phyloP scores from a whole-genome alignment of 2,329 filamentous ascomycete species.

The Hirsutella minnesotensis region DNA sequence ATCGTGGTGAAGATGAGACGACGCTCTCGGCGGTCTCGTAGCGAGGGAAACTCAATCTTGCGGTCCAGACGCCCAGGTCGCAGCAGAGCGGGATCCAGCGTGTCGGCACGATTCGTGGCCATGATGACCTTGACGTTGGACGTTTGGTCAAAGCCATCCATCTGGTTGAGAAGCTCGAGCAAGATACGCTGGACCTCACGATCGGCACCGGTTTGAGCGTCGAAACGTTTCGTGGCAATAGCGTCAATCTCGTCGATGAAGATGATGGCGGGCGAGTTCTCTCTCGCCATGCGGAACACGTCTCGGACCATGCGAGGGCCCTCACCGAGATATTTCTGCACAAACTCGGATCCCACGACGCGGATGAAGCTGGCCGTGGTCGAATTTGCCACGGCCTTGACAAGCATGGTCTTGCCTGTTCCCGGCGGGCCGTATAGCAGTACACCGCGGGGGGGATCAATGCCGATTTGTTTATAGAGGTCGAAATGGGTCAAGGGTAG shows the following conservation, averaged over 20 bases:
- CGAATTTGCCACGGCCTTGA: conserved; percentile 97
- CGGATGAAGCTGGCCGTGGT: conserved; percentile 98
- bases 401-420: conserved; percentile 93
- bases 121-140: conserved; percentile 99
- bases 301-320: conserved; percentile 98
- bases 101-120: conserved; percentile 97
- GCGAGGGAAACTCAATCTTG: conserved; percentile 97
- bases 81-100: conserved; percentile 85
- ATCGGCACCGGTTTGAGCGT: conserved; percentile 95
- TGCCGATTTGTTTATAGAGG: conserved; percentile 97
- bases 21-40: conserved; percentile 87
- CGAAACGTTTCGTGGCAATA: conserved; percentile 97
- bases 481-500: conserved; percentile 95
- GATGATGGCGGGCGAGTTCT: conserved; percentile 97
- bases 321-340: conserved; percentile 97
- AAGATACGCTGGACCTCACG: conserved; percentile 97
- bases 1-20: conserved; percentile 97
- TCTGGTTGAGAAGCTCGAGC: conserved; percentile 94
- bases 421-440: conserved; percentile 92
- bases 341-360: conserved; percentile 95
- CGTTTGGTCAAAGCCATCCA: conserved; percentile 99
- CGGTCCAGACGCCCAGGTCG: conserved; percentile 90
- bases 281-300: conserved; percentile 96
- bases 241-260: conserved; percentile 99
- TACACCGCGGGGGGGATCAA: conserved; percentile 93